Conservation (phyloP, 2,329 filamentous ascomycete genomes). For the Colletotrichum zoysiae region DNA sequence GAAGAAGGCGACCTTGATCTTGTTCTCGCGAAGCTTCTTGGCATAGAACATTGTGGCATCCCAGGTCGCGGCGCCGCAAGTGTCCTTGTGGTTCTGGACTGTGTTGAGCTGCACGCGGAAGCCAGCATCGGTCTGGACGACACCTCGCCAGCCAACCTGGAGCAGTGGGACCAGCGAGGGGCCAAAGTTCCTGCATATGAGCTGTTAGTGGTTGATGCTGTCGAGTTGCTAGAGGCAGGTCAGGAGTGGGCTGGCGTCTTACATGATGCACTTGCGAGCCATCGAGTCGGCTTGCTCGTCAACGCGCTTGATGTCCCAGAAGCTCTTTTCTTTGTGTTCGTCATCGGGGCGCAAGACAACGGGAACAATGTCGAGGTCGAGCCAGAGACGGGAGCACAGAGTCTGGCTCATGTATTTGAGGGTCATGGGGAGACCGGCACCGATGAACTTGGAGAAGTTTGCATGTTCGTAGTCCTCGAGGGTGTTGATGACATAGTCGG, state of each 20-base stretch:
- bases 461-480: constrained; percentile 71
- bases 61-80: constrained; percentile 74
- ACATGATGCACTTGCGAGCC: constrained; percentile 83
- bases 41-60: constrained; percentile 73
- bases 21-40: constrained; percentile 70
- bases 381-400: constrained; percentile 79
- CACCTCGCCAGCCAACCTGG: constrained; percentile 74
- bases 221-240: constrained; percentile 2
- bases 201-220: constrained; percentile 1
- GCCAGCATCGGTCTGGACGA: constrained; percentile 77
- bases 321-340: constrained; percentile 56
- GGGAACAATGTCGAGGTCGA: constrained; percentile 81
- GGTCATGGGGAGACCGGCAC: constrained; percentile 74
- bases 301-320: constrained; percentile 70
- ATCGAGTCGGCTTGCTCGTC: constrained; percentile 88
- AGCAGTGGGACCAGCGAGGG: constrained; percentile 78
- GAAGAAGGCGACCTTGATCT: constrained; percentile 81
- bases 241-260: constrained; percentile 48
- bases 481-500: constrained; percentile 69
- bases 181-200: constrained; percentile 72
- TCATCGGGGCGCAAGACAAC: constrained; percentile 70
- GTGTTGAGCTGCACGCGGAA: constrained; percentile 71
- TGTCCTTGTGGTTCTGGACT: constrained; percentile 70
- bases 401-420: constrained; percentile 71
- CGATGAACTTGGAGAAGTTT: constrained; percentile 80